phyloP scores from a whole-genome alignment of 306 rosid species.

The Fagus sylvatica region DNA sequence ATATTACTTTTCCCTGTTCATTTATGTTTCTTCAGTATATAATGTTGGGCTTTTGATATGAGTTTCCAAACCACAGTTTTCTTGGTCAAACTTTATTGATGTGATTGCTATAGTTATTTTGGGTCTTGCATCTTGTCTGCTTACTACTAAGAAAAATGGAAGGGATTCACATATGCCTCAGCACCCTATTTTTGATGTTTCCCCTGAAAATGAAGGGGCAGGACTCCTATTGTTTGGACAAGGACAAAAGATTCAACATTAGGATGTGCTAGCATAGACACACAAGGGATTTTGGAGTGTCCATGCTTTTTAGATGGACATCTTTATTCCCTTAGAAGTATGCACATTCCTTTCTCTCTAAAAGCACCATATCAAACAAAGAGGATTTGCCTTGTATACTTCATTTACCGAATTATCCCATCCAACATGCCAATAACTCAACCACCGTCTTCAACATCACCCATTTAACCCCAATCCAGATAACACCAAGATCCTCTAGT shows the following conservation, averaged over 20 bases:
- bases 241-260: not conserved
- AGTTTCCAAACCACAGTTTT: not conserved
- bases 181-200: not conserved
- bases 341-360: too few relatives aligned
- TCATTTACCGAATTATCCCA: too few relatives aligned
- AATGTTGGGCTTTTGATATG: not conserved
- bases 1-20: not conserved
- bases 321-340: too few relatives aligned
- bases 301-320: too few relatives aligned
- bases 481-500: too few relatives aligned
- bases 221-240: not conserved
- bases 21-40: not conserved
- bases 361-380: too few relatives aligned
- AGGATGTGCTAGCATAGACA: too few relatives aligned
- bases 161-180: not conserved
- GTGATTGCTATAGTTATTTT: not conserved
- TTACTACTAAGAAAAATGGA: not conserved
- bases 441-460: too few relatives aligned
- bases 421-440: too few relatives aligned
- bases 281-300: too few relatives aligned
- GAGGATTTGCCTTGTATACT: too few relatives aligned
- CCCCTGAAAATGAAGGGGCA: not conserved
- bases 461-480: too few relatives aligned
- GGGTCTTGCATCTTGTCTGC: not conserved
- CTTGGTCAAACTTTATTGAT: not conserved